These are phyloP conservation scores for Psidium guajava DNA, from an alignment of 345 rosid species.

Conservation along the genomic window DNA sequence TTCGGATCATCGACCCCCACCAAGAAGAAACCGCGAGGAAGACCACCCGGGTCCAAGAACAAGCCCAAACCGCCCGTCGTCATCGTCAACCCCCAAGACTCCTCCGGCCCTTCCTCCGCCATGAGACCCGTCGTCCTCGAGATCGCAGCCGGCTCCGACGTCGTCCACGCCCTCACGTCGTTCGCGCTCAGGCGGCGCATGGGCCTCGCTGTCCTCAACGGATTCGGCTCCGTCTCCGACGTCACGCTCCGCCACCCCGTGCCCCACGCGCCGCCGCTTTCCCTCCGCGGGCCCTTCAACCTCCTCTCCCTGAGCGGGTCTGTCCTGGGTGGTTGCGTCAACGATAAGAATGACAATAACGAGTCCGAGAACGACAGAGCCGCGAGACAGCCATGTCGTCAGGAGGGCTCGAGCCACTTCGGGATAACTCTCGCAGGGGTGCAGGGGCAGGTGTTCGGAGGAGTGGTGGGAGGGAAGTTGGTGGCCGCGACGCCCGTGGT, in stretches of 20 bases:
- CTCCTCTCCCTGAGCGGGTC: constrained; percentile 36
- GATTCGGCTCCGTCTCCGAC: constrained; percentile 27
- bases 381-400: background rate
- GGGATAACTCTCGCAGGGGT: constrained; percentile 33
- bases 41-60: constrained; percentile 55
- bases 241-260: constrained; percentile 35
- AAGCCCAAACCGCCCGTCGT: constrained; percentile 42
- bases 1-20: background rate
- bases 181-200: constrained; percentile 19
- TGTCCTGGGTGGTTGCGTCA: constrained; percentile 6
- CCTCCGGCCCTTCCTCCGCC: constrained; percentile 7
- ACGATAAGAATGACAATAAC: background rate
- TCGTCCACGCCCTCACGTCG: constrained; percentile 20
- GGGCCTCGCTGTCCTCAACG: constrained; percentile 27
- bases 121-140: constrained; percentile 38
- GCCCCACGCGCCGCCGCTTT: constrained; percentile 22
- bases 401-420: constrained; percentile 9
- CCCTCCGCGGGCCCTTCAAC: constrained; percentile 32
- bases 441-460: constrained; percentile 45
- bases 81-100: constrained; percentile 10
- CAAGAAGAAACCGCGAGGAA: constrained; percentile 27
- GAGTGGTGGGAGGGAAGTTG: constrained; percentile 34
- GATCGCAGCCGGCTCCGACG: constrained; percentile 38
- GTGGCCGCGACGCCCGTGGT: constrained; percentile 26
- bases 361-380: background rate